These are phyloP conservation scores for Penicillium sp. DNA, from an alignment of 2,329 filamentous ascomycete genomes.

Conservation along the genomic window DNA sequence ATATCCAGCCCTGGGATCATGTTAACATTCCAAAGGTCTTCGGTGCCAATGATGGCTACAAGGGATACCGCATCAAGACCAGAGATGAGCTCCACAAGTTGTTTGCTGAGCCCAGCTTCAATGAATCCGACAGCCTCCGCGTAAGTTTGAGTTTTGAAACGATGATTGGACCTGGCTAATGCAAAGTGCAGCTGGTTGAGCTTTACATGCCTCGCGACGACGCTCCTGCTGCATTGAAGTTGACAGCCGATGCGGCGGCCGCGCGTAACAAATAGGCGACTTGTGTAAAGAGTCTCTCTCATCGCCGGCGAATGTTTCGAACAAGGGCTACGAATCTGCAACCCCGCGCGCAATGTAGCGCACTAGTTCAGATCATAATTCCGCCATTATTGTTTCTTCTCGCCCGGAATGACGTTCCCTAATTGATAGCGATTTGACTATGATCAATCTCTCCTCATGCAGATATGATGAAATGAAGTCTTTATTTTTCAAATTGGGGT, in stretches of 20 bases:
- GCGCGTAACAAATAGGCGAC: slow-evolving; percentile 56
- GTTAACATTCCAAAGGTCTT: slow-evolving; percentile 68
- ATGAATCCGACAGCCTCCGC: slow-evolving; percentile 50
- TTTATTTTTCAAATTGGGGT: background rate
- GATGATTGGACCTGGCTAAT: slow-evolving; percentile 10
- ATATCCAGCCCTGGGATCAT: slow-evolving; percentile 74
- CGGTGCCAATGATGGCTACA: slow-evolving; percentile 60
- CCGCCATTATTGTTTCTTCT: background rate
- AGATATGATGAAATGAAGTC: background rate
- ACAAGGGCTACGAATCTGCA: background rate
- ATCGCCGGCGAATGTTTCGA: background rate
- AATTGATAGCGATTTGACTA: background rate
- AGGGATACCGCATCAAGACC: slow-evolving; percentile 68
- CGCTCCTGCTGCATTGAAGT: slow-evolving; percentile 68
- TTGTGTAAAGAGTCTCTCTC: background rate
- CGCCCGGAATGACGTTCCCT: background rate
- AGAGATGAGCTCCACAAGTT: slow-evolving; percentile 67
- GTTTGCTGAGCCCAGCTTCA: slow-evolving; percentile 64
- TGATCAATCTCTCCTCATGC: background rate
- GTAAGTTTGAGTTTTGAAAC: slow-evolving; percentile 27
- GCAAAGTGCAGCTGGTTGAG: slow-evolving; percentile 70
- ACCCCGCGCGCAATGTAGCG: background rate
- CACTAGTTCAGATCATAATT: background rate
- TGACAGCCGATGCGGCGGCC: slow-evolving; percentile 70
- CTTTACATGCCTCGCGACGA: slow-evolving; percentile 78